Base-by-base conservation (phyloP, 805 yeast species). In the Pichia nakasei region DNA sequence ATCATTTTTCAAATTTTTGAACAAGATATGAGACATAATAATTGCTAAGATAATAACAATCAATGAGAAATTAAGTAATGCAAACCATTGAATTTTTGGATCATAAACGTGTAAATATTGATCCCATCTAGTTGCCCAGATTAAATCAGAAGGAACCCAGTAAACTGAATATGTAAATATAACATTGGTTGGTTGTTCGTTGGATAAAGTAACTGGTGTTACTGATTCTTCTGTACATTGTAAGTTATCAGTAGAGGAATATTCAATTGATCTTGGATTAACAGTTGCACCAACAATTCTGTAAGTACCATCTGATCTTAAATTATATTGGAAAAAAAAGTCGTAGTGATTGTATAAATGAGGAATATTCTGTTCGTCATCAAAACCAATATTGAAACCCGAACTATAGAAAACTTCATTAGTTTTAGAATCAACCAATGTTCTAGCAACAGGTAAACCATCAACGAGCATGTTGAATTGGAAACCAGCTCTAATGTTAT, bases 121-220 rank as follows among this genome's bases (percentile, higher is more conserved):
- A 64, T 93, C 98, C 98, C 98, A 93, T 67, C 98, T 80, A 3
- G 97, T 91, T 29, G 97, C 97, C 97, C 97, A 93, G 4, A 80
- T 77, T 3, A 93, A 85, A 6, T 69, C 70, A 9, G 91, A 82
- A 43, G 74, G 75, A 19, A 66, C 61, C 72, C 91, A 93, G 31
- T 60, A 66, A 18, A 91, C 93, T 2, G 93, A 80, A 64, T 93
- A 93, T n/a, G 95, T 76, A 67, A 78, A 93, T 18, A 70, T 59
- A n/a, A 91, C 95, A 1, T 61, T 59, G 6, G 80, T 73, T 31
- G 73, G 78, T 13, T 58, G 59, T 19, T 71, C 73, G 39, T 72
- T 73, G 40, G 65, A 66, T 52, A 86, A 69, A 3, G 54, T 52
- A 27, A 84, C 70, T 6, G 76, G 75, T 1, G 59, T 53, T 9